Evolutionary conservation across 192 early-diverging fungal genomes (phyloP), one percentile per base, ranked within the genome.

Genomic region (Phycomyces blakesleeanus): DNA sequence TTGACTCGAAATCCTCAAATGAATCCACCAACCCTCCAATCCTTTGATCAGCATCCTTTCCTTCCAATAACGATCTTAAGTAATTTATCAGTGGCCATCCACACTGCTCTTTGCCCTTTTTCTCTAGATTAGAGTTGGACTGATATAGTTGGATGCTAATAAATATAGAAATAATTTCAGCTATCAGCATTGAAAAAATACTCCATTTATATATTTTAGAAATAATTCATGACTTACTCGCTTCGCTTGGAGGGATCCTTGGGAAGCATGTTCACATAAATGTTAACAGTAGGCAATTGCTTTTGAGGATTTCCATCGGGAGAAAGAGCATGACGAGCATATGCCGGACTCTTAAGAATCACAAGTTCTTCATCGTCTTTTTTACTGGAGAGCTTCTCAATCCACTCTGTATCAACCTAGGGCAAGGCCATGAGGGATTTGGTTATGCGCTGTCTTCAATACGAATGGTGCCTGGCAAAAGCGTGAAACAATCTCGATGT

Each of bases 321-420:
- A 14, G 41, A 34, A 26, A 39, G 11, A 8, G 41, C 57, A 44
- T 64, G 55, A 10, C 70, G 70, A 22, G 56, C 34, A 22, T 50
- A 56, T 2, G 51, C 54, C 0, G 57, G 70, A 6, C 51, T 71
- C 56, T 57, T 55, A 9, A 64, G 20, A 21, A 25, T 63, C 12
- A 47, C 18, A 16, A 63, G 18, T 15, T 59, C 29, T 24, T 20
- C 20, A 0, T 44, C 20, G 18, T 59, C 40, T 2, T 57, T 55
- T 1, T 29, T 51, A 3, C 20, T 47, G 21, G 37, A 57, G 1
- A 79, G 51, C 55, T 27, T 61, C 10, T 72, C 59, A 10, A 79
- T 47, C 78, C 78, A 79, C 34, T 76, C 67, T 62, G 75, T 76
- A 59, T 79, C 75, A 8, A 79, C 75, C 77, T 75, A 57, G 21